phyloP scores from a whole-genome alignment of 495 filamentous ascomycete species.

The Thozetella sp. region DNA sequence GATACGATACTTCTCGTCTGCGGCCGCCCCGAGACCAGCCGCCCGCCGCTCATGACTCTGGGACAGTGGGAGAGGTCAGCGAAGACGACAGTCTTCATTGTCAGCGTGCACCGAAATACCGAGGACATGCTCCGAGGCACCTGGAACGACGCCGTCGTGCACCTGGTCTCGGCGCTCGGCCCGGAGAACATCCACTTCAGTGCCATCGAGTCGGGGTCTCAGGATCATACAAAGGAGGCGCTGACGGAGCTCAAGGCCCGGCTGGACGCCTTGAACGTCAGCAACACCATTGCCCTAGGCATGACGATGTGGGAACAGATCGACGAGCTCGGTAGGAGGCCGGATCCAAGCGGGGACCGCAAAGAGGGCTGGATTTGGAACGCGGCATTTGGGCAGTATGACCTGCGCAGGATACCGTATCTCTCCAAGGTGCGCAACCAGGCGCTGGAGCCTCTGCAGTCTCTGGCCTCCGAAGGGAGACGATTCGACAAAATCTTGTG shows the following conservation, averaged over 20 bases:
- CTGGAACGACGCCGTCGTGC: conserved; percentile 63
- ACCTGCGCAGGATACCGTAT: conserved; percentile 68
- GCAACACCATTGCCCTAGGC: conserved; percentile 53
- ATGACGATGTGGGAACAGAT: conserved; percentile 47
- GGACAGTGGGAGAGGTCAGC: not conserved
- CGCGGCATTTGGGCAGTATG: conserved; percentile 47
- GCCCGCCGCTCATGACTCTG: not conserved
- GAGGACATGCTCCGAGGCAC: conserved; percentile 59
- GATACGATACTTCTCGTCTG: not conserved
- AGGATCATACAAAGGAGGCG: conserved; percentile 68
- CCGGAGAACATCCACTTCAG: conserved; percentile 70
- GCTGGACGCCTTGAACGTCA: conserved; percentile 54
- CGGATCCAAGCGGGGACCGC: conserved; percentile 5
- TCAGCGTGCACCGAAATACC: conserved; percentile 73
- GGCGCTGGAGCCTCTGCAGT: conserved; percentile 49
- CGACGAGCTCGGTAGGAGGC: conserved; percentile 53
- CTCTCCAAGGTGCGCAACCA: conserved; percentile 65
- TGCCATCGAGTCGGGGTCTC: conserved; percentile 72
- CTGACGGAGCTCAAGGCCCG: conserved; percentile 59
- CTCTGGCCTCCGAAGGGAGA: conserved; percentile 44
- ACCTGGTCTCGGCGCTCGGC: conserved; percentile 58
- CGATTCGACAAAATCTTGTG: conserved; percentile 72
- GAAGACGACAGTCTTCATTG: conserved; percentile 56
- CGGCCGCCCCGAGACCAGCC: not conserved
- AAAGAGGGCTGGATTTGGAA: conserved; percentile 59